These are phyloP conservation scores for Boletus reticulatus DNA, from an alignment of 768 basidiomycete genomes.

Conservation along the genomic window DNA sequence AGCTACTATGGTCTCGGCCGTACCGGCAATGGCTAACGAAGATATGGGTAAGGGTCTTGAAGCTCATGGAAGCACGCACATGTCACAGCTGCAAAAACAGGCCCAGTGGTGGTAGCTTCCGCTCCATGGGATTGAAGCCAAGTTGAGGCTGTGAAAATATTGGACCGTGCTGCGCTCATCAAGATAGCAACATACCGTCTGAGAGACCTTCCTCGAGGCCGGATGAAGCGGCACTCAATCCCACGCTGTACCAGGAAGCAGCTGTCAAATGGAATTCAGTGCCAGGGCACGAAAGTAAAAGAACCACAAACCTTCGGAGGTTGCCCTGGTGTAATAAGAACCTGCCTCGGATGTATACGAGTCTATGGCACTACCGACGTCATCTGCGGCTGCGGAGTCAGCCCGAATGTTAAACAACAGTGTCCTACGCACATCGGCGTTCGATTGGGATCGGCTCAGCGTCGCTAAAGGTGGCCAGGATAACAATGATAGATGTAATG, in stretches of 20 bases:
- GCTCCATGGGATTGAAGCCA: slow-evolving; percentile 9
- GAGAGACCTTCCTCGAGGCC: slow-evolving; percentile 17
- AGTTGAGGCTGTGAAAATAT: slow-evolving; percentile 16
- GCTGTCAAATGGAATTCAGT: background rate
- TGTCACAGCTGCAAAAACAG: slow-evolving; percentile 19
- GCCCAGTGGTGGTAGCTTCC: background rate
- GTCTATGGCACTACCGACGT: slow-evolving; percentile 40
- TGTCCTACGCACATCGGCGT: slow-evolving; percentile 41
- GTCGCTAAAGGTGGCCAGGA: slow-evolving; percentile 32
- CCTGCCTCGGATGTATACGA: slow-evolving; percentile 37
- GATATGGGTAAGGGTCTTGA: background rate
- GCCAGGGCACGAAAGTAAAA: background rate
- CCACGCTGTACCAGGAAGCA: slow-evolving; percentile 15
- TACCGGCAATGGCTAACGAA: slow-evolving; percentile 49
- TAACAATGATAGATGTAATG: slow-evolving; percentile 35
- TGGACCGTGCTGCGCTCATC: background rate
- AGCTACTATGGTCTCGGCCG: slow-evolving; percentile 53
- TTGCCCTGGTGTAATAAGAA: slow-evolving; percentile 31
- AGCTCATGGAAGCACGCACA: slow-evolving; percentile 20
- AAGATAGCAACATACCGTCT: slow-evolving; percentile 7
- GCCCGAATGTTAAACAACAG: background rate
- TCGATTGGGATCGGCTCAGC: slow-evolving; percentile 39
- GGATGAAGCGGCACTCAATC: slow-evolving; percentile 15
- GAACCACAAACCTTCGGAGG: slow-evolving; percentile 18
- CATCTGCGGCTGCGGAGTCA: slow-evolving; percentile 5